Conservation (phyloP, 2,329 filamentous ascomycete genomes). For the Septoria linicola region DNA sequence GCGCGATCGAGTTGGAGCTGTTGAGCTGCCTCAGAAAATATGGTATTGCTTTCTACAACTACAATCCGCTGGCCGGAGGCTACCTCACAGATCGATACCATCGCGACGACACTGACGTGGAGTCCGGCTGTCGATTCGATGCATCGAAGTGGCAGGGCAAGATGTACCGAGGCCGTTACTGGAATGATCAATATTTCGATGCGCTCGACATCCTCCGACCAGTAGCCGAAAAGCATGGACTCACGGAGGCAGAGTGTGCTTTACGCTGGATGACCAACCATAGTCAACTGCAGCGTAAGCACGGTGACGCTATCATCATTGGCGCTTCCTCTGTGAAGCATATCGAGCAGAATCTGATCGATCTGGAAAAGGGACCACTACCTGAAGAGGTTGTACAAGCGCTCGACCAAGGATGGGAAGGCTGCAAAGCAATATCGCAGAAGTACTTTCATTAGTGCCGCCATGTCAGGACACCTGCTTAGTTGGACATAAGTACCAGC, state of each 20-base stretch:
- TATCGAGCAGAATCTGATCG: slow-evolving; percentile 41
- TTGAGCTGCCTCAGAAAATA: slow-evolving; percentile 47
- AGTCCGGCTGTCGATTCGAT: slow-evolving; percentile 42
- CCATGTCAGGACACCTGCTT: not conserved
- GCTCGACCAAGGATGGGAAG: slow-evolving; percentile 5
- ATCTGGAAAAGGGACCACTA: slow-evolving; percentile 43
- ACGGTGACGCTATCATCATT: slow-evolving; percentile 43
- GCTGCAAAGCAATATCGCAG: slow-evolving; percentile 14
- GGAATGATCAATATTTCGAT: slow-evolving; percentile 45
- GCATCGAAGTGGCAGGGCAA: slow-evolving; percentile 43
- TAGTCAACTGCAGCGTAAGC: slow-evolving; percentile 36
- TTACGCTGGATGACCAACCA: slow-evolving; percentile 51
- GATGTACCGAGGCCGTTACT: slow-evolving; percentile 43
- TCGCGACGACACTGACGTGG: slow-evolving; percentile 39
- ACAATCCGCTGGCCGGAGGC: slow-evolving; percentile 49
- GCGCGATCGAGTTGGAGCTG: slow-evolving; percentile 45
- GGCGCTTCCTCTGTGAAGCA: slow-evolving; percentile 42
- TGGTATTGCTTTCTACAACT: slow-evolving; percentile 45
- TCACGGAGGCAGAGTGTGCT: slow-evolving; percentile 47
- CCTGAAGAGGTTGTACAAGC: slow-evolving; percentile 25
- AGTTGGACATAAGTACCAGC: not conserved
- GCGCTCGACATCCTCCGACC: slow-evolving; percentile 44
- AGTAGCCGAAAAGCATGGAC: slow-evolving; percentile 41
- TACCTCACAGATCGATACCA: slow-evolving; percentile 46
- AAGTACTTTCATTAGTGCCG: slow-evolving; percentile 15